These are phyloP conservation scores for Cicer cuneatum DNA, from an alignment of 306 rosid species.

Conservation along the genomic window DNA sequence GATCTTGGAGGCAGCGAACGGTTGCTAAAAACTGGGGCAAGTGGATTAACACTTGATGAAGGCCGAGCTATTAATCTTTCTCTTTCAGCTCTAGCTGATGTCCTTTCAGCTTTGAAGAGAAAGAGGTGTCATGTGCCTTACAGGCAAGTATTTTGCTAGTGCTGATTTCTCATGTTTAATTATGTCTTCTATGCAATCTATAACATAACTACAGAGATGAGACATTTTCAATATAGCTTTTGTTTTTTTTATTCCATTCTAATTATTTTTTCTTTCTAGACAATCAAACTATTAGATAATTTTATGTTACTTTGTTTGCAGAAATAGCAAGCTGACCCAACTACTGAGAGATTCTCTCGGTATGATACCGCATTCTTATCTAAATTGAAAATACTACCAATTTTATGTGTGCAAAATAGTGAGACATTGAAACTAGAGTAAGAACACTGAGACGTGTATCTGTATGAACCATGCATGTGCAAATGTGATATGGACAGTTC, in stretches of 20 bases:
- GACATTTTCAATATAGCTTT: no score
- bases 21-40: constrained; percentile 89
- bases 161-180: background rate
- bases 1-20: constrained; percentile 99
- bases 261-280: constrained; percentile 43
- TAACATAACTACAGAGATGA: no score
- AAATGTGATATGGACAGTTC: constrained; percentile 4
- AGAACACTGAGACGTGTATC: constrained; percentile 2
- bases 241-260: constrained; percentile 7
- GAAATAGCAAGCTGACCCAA: constrained; percentile 98
- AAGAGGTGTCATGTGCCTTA: constrained; percentile 91
- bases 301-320: constrained; percentile 57
- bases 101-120: constrained; percentile 87
- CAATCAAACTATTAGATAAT: constrained; percentile 43
- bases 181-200: background rate
- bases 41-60: constrained; percentile 88
- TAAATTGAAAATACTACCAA: constrained; percentile 27
- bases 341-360: constrained; percentile 93
- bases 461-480: constrained; percentile 35
- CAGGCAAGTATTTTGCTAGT: constrained; percentile 61
- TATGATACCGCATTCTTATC: constrained; percentile 49
- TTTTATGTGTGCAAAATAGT: constrained; percentile 5
- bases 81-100: constrained; percentile 95
- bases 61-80: constrained; percentile 98
- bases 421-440: constrained; percentile 13